A percentile compares a stretch with the other conserved stretches of the same genome.
These are phyloP conservation scores for Syzygium malaccense DNA, from an alignment of 441 rosid genomes.

Conservation along the genomic window DNA sequence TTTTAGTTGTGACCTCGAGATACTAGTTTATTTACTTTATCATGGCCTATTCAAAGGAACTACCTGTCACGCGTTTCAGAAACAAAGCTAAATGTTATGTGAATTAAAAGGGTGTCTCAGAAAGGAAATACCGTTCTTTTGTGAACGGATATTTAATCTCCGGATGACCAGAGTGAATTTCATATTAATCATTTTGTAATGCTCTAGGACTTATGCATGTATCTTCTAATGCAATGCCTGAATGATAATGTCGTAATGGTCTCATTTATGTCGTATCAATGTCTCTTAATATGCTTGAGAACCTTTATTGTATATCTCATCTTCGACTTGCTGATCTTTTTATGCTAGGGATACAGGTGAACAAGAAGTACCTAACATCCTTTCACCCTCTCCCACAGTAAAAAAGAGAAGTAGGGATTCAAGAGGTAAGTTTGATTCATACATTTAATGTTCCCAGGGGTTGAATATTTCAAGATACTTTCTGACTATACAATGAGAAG, in stretches of 20 bases:
- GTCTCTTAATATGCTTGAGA: not conserved
- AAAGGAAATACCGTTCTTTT: not conserved
- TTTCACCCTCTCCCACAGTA: not conserved
- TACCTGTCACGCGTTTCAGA: not conserved
- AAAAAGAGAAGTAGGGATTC: not conserved
- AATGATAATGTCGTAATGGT: not conserved
- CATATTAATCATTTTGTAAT: not conserved
- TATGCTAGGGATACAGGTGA: not conserved
- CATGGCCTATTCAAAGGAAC: not conserved
- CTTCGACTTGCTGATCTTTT: not conserved
- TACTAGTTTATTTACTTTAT: not conserved
- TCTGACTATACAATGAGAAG: not conserved
- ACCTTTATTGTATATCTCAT: not conserved
- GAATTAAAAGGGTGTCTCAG: not conserved
- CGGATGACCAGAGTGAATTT: not conserved
- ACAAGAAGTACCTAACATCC: not conserved
- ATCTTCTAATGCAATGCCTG: not conserved
- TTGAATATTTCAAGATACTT: not conserved
- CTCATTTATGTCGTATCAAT: not conserved
- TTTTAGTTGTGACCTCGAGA: not conserved
- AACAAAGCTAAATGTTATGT: not conserved
- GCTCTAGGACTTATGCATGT: not conserved
- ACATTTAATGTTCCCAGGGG: not conserved
- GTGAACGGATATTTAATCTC: not conserved
- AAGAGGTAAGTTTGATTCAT: not conserved